Percentiles rank a stretch among this genome's conserved stretches.
phyloP scores from a whole-genome alignment of 176 grass and related monocot genomes.

The Phoenix roebelenii region DNA sequence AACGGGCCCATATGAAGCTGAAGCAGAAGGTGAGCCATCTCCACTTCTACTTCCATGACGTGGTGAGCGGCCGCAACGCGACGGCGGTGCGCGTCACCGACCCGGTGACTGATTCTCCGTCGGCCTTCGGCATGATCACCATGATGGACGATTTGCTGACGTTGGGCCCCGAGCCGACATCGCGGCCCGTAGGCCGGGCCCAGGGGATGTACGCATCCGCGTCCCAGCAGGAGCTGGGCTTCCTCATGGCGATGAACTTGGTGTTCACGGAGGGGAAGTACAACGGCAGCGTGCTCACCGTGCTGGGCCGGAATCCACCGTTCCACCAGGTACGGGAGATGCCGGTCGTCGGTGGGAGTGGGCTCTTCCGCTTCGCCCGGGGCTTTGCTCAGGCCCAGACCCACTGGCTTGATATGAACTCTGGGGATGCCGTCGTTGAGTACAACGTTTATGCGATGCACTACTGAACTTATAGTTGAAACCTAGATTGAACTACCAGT shows the following conservation, averaged over 20 bases:
- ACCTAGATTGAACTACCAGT: too few species aligned
- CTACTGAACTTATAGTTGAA: neutral
- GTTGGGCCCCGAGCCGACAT: neutral
- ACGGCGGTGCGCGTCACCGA: slow-evolving; percentile 42
- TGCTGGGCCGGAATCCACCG: slow-evolving; percentile 49
- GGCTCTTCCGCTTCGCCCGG: slow-evolving; percentile 44
- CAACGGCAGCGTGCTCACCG: slow-evolving; percentile 53
- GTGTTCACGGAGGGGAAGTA: slow-evolving; percentile 52
- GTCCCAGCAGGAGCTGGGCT: slow-evolving; percentile 14
- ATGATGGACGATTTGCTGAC: slow-evolving; percentile 79
- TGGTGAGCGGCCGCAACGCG: slow-evolving; percentile 23
- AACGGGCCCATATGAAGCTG: too few species aligned
- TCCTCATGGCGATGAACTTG: slow-evolving; percentile 74
- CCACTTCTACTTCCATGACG: slow-evolving; percentile 56
- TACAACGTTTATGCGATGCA: slow-evolving; percentile 51
- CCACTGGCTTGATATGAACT: neutral
- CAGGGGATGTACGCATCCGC: slow-evolving; percentile 62
- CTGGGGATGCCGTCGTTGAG: slow-evolving; percentile 43
- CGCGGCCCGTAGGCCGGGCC: slow-evolving; percentile 40
- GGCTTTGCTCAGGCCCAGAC: slow-evolving; percentile 52
- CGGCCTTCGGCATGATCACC: slow-evolving; percentile 43
- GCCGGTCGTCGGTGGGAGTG: slow-evolving; percentile 54
- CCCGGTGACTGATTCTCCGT: slow-evolving; percentile 16
- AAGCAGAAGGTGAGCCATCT: slow-evolving; percentile 24
- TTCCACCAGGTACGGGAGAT: slow-evolving; percentile 42